Evolutionary conservation across 2,329 filamentous ascomycete genomes (phyloP).

Genomic region (Penicillium palitans): DNA sequence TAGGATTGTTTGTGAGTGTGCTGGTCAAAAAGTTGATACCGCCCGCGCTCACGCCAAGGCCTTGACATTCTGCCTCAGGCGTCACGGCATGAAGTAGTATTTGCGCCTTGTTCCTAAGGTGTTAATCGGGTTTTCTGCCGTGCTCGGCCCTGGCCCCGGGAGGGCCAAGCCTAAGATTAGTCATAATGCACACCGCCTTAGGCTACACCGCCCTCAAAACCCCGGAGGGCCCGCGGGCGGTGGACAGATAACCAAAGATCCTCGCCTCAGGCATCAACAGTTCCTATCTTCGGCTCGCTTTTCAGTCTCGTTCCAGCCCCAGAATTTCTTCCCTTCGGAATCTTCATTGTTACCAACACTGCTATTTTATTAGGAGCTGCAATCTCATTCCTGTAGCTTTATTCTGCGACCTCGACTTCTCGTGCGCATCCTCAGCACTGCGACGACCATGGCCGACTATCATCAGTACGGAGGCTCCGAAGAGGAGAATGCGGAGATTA

Average conservation of each 20-base stretch:
- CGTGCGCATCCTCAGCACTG: constrained; percentile 12
- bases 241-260: background rate
- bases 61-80: background rate
- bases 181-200: background rate
- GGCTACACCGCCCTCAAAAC: background rate
- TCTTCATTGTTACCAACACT: constrained; percentile 17
- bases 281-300: constrained; percentile 12
- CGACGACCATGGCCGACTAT: constrained; percentile 66
- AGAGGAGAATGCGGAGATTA: constrained; percentile 79
- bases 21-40: constrained; percentile 12
- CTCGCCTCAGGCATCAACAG: constrained; percentile 5
- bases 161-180: too few relatives aligned
- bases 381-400: background rate
- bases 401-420: background rate
- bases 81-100: background rate
- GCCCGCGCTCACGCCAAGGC: constrained; percentile 5
- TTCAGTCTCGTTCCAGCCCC: constrained; percentile 5
- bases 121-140: background rate
- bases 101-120: background rate
- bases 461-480: constrained; percentile 71
- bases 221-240: background rate
- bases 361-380: constrained; percentile 6
- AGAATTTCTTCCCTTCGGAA: constrained; percentile 8
- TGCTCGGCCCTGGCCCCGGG: too few relatives aligned
- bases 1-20: background rate